Evolutionary conservation across 106 monocot species (phyloP).

Genomic region (Dendrobium nobile): DNA sequence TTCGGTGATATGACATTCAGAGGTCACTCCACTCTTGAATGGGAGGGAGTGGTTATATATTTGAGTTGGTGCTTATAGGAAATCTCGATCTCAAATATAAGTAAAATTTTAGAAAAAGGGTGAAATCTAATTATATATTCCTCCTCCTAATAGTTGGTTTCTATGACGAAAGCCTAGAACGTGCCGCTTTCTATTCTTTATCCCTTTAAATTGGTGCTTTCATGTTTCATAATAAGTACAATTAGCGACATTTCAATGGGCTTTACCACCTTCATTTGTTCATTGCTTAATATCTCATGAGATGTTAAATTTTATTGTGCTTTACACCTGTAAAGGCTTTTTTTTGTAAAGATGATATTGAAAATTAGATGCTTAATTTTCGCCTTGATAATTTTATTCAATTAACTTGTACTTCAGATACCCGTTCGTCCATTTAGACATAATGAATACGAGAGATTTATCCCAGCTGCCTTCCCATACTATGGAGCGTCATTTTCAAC

Average conservation of each 20-base stretch:
- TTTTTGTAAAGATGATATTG: too few species aligned
- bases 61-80: too few species aligned
- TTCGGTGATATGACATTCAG: too few species aligned
- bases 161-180: neutral
- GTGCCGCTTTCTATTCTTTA: slow-evolving; percentile 4
- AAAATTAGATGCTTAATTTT: too few species aligned
- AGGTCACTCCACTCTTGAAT: too few species aligned
- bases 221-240: neutral
- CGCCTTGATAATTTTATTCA: neutral
- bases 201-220: neutral
- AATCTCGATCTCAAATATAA: too few species aligned
- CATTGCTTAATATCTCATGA: neutral
- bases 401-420: slow-evolving; percentile 41
- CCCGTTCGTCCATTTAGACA: slow-evolving; percentile 84
- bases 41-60: too few species aligned
- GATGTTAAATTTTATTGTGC: neutral
- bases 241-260: neutral
- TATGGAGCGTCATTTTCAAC: slow-evolving; percentile 90
- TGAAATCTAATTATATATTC: neutral
- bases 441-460: slow-evolving; percentile 97
- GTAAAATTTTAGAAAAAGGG: neutral
- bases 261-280: neutral
- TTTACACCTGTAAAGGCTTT: too few species aligned
- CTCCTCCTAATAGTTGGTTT: neutral
- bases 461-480: slow-evolving; percentile 82